A percentile compares a stretch with the other conserved stretches of the same genome.
Evolutionary conservation across 768 basidiomycete genomes (phyloP).

Genomic region (Leccinum imitatum): DNA sequence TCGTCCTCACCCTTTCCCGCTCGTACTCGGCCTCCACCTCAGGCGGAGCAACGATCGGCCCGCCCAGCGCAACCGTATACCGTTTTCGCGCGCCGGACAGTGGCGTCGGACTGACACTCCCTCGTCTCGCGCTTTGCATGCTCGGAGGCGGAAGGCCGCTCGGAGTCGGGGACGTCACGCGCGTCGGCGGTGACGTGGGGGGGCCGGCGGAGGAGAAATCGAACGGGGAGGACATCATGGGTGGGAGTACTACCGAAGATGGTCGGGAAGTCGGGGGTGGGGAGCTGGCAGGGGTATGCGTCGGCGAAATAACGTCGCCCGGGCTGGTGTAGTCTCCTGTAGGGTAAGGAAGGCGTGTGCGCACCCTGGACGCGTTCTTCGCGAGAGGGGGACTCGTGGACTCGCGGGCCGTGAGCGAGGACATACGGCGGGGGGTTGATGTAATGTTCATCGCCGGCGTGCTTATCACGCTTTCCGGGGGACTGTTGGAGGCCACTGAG

Average conservation of each 20-base stretch:
- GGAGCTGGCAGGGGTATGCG: slow-evolving; percentile 44
- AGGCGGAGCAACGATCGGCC: slow-evolving; percentile 52
- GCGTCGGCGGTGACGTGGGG: slow-evolving; percentile 25
- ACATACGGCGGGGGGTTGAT: slow-evolving; percentile 32
- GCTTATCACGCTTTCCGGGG: slow-evolving; percentile 11
- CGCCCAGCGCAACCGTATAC: slow-evolving; percentile 83
- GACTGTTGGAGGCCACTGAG: slow-evolving; percentile 16
- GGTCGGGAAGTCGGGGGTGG: slow-evolving; percentile 42
- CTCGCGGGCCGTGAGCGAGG: slow-evolving; percentile 50
- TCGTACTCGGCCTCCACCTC: slow-evolving; percentile 31
- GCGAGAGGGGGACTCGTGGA: slow-evolving; percentile 64
- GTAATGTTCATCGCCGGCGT: slow-evolving; percentile 15
- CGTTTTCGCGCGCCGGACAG: slow-evolving; percentile 57
- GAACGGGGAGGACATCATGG: slow-evolving; percentile 21
- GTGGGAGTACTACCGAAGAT: slow-evolving; percentile 44
- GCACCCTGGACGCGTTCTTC: slow-evolving; percentile 25
- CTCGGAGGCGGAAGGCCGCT: slow-evolving; percentile 45
- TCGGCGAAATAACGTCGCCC: slow-evolving; percentile 40
- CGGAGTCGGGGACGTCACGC: slow-evolving; percentile 23
- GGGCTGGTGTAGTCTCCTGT: slow-evolving; percentile 81
- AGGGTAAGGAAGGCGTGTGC: slow-evolving; percentile 71
- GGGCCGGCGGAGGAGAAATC: slow-evolving; percentile 13
- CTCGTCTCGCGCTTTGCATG: slow-evolving; percentile 39
- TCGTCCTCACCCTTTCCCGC: slow-evolving; percentile 24
- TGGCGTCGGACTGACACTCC: slow-evolving; percentile 70